These are phyloP conservation scores for Coffea humblotiana DNA, from an alignment of 305 asterid genomes.

Conservation along the genomic window DNA sequence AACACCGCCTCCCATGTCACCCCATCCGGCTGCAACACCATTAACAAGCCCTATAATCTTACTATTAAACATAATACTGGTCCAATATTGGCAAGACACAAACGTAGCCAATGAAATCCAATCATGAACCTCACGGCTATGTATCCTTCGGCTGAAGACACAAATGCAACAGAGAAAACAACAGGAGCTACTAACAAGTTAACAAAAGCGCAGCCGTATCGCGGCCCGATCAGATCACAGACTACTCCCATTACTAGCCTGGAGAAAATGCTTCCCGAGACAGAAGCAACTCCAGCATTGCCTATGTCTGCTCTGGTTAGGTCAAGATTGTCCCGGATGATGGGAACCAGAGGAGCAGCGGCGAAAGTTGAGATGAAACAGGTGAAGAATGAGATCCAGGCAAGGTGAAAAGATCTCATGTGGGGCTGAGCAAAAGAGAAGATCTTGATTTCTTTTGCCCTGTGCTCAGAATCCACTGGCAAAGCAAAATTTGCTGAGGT, in stretches of 20 bases:
- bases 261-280: slow-evolving; percentile 59
- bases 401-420: slow-evolving; percentile 58
- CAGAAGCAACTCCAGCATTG: slow-evolving; percentile 66
- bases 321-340: slow-evolving; percentile 51
- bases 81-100: slow-evolving; percentile 60
- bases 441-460: slow-evolving; percentile 43
- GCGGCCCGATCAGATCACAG: slow-evolving; percentile 53
- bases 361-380: slow-evolving; percentile 58
- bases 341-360: slow-evolving; percentile 56
- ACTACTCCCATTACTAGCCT: slow-evolving; percentile 59
- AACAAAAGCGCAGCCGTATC: slow-evolving; percentile 59
- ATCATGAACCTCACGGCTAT: slow-evolving; percentile 51
- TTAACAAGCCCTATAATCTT: slow-evolving; percentile 51
- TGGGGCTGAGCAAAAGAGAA: slow-evolving; percentile 52
- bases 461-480: slow-evolving; percentile 65
- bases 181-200: slow-evolving; percentile 46
- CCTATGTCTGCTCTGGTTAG: slow-evolving; percentile 50
- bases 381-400: slow-evolving; percentile 58
- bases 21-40: slow-evolving; percentile 68
- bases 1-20: slow-evolving; percentile 64
- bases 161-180: slow-evolving; percentile 53
- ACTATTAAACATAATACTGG: slow-evolving; percentile 52
- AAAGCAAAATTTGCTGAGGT: slow-evolving; percentile 39
- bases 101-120: slow-evolving; percentile 58
- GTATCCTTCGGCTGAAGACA: slow-evolving; percentile 42